Conservation (phyloP, 2,329 filamentous ascomycete species). For the Ophiocordyceps sinensis region DNA sequence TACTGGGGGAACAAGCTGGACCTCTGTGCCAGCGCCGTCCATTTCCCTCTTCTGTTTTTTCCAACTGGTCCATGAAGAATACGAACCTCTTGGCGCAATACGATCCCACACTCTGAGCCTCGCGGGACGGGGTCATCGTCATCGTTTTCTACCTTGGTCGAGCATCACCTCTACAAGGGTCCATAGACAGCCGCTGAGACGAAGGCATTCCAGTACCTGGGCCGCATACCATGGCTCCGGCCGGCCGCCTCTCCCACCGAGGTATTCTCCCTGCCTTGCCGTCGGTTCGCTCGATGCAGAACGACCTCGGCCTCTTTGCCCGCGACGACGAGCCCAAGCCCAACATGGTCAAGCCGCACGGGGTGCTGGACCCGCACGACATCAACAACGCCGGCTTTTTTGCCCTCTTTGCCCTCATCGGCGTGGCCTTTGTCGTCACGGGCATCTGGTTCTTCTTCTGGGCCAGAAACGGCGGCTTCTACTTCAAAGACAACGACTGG, state of each 20-base stretch:
- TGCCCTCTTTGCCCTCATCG: conserved; percentile 73
- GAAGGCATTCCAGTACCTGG: conserved; percentile 6
- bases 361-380: conserved; percentile 36
- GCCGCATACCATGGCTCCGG: conserved; percentile 22
- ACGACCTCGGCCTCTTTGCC: conserved; percentile 22
- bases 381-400: conserved; percentile 63
- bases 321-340: conserved; percentile 8
- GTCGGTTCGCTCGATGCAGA: conserved; percentile 4
- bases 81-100: too few relatives aligned
- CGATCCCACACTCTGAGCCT: too few relatives aligned
- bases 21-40: too few relatives aligned
- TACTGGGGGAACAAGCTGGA: too few relatives aligned
- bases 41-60: too few relatives aligned
- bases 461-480: conserved; percentile 90
- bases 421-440: conserved; percentile 56
- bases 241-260: conserved; percentile 17
- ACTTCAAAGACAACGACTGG: conserved; percentile 78
- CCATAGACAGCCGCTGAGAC: not conserved
- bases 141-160: too few relatives aligned
- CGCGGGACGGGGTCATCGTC: too few relatives aligned
- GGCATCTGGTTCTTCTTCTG: conserved; percentile 98
- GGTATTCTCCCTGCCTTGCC: conserved; percentile 12
- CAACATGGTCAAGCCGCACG: conserved; percentile 19
- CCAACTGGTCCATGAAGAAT: too few relatives aligned
- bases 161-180: not conserved